A percentile compares a stretch with the other conserved stretches of the same genome.
Evolutionary conservation across 2,329 filamentous ascomycete genomes (phyloP).

Genomic region (Fusarium tjaetaba): DNA sequence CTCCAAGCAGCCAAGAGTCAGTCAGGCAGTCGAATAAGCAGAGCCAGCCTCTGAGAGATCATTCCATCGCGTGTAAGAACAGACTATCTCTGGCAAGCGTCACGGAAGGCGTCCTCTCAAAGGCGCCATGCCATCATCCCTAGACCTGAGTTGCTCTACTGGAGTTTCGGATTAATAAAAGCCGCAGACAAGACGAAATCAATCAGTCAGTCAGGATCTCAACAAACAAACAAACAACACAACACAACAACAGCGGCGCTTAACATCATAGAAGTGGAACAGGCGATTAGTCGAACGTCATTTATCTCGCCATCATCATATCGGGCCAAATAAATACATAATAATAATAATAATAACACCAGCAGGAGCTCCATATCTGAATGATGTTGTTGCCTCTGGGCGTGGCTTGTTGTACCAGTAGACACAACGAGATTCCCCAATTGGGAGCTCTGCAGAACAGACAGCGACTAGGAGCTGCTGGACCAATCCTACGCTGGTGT

Average conservation of each 20-base stretch:
- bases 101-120: conserved; percentile 11
- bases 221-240: conserved; percentile 12
- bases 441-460: conserved; percentile 40
- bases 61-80: conserved; percentile 13
- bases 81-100: conserved; percentile 18
- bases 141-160: conserved; percentile 1
- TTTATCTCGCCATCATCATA: conserved; percentile 7
- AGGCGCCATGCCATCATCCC: conserved; percentile 30
- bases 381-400: conserved; percentile 11
- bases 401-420: conserved; percentile 4
- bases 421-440: conserved; percentile 34
- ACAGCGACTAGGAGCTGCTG: conserved; percentile 33
- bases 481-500: conserved; percentile 40
- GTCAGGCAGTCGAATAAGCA: conserved; percentile 16
- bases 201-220: neutral
- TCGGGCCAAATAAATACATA: conserved; percentile 16
- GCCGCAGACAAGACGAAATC: conserved; percentile 20
- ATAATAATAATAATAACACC: neutral
- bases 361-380: conserved; percentile 29
- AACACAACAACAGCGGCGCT: conserved; percentile 16
- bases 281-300: conserved; percentile 30
- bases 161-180: conserved; percentile 28
- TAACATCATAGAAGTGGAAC: conserved; percentile 22
- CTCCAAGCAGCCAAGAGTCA: conserved; percentile 21
- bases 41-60: conserved; percentile 32